Base-by-base conservation (phyloP, 768 basidiomycete genomes). In the Lentinus tigrinus region DNA sequence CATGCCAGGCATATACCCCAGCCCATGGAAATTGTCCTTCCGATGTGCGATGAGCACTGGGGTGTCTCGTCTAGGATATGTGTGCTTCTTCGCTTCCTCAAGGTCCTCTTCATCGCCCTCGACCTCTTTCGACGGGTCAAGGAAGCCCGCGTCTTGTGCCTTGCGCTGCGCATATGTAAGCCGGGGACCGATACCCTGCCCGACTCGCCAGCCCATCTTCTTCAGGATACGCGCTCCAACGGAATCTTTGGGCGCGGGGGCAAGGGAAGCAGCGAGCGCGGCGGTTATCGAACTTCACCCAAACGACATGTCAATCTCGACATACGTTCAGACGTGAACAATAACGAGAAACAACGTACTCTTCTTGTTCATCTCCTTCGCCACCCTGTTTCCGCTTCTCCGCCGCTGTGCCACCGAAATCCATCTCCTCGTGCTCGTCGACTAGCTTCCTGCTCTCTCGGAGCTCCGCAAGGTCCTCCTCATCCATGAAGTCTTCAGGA, bases 401-500 rank as follows among this genome's bases (percentile, higher is more conserved):
- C 0, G 76, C 74, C 62, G 81, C 77, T 1, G 83, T 83, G 0
- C 80, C 81, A n/a, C 81, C 84, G 0, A 83, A 73, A 63, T 89
- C 85, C 81, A 88, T 88, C 63, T 90, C 82, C 36, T 95, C 90
- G 13, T 87, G 86, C 37, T 87, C 89, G 67, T 91, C 88, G 3
- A 94, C 83, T 9, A 97, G 71, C 19, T 81, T 84, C 63, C 87
- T 79, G 63, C 82, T 84, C 39, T 94, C 92, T 34, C 81, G 83
- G 58, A 90, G 72, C 60, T 93, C 93, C 44, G 90, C 85, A 16
- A 98, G 76, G 70, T 98, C 97, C 73, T 99, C 97, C 42, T 98
- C 97, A 74, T 99, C 97, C 97, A 99, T 98, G 69, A 93, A 98
- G 69, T 97, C 94, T 72, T 96, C 93, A 0, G 93, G 88, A 31